Conservation (phyloP, 495 filamentous ascomycete species). For the Letharia columbiana region DNA sequence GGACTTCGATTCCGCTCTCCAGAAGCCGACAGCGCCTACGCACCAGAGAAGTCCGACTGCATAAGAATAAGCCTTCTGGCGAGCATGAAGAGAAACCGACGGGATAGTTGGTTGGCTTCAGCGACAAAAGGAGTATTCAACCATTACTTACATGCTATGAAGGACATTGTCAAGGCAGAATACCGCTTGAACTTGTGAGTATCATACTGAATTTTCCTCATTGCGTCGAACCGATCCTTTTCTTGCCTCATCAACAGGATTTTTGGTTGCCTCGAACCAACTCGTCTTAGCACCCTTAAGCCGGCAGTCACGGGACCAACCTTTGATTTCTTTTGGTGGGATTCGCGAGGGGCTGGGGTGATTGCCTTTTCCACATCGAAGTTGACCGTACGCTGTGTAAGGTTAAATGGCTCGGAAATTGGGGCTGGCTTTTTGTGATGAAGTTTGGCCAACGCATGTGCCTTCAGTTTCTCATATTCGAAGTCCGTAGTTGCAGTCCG, state of each 20-base stretch:
- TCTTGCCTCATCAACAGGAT: conserved; percentile 40
- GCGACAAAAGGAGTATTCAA: conserved; percentile 28
- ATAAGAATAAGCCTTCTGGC: conserved; percentile 2
- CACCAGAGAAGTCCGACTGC: conserved; percentile 59
- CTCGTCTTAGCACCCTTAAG: conserved; percentile 16
- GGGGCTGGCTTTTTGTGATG: conserved; percentile 2
- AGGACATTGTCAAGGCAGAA: conserved; percentile 61
- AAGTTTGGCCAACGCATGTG: conserved; percentile 1
- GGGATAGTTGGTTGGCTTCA: conserved; percentile 16
- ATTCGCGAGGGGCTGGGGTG: background rate
- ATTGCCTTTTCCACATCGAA: conserved; percentile 20
- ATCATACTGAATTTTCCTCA: conserved; percentile 68
- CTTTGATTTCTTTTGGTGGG: conserved; percentile 6
- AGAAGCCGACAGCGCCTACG: conserved; percentile 73
- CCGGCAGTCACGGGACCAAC: conserved; percentile 3
- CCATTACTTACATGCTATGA: conserved; percentile 43
- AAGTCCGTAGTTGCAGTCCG: conserved; percentile 43
- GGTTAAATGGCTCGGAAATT: conserved; percentile 21
- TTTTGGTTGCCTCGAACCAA: conserved; percentile 23
- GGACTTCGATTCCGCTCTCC: conserved; percentile 41
- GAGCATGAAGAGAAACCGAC: background rate
- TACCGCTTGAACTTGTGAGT: conserved; percentile 58
- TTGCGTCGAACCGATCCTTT: conserved; percentile 67
- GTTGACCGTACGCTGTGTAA: conserved; percentile 2
- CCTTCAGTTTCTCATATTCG: conserved; percentile 26